These are phyloP conservation scores for Colletotrichum filicis DNA, from an alignment of 2,329 filamentous ascomycete genomes.

Conservation along the genomic window DNA sequence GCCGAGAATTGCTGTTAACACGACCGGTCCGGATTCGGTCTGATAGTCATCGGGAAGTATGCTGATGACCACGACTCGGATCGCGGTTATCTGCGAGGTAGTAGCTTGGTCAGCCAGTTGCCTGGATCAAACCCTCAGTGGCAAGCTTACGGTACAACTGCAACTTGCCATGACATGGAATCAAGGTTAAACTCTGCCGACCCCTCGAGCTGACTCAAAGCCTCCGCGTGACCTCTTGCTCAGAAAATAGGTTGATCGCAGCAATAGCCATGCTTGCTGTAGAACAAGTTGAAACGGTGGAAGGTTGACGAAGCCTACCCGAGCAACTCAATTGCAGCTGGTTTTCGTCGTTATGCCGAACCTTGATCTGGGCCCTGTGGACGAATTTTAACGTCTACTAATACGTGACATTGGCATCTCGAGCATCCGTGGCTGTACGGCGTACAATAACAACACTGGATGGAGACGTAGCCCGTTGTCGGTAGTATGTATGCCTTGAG, in stretches of 20 bases:
- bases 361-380: not conserved
- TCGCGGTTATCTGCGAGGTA: constrained; percentile 1
- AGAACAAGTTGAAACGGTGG: constrained; percentile 24
- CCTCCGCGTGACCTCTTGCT: constrained; percentile 1
- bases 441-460: not conserved
- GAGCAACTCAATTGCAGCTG: not conserved
- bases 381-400: not conserved
- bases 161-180: constrained; percentile 14
- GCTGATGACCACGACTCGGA: not conserved
- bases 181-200: constrained; percentile 20
- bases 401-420: not conserved
- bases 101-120: not conserved
- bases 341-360: not conserved
- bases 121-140: not conserved
- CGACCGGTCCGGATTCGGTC: not conserved
- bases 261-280: constrained; percentile 18
- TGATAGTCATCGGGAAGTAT: not conserved
- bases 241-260: constrained; percentile 2
- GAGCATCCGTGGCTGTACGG: not conserved
- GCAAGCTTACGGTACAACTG: not conserved
- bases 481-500: not conserved
- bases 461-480: not conserved
- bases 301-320: constrained; percentile 21
- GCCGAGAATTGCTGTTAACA: not conserved
- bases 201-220: not conserved